Evolutionary conservation across 805 yeast species (phyloP).

Genomic region (Kazachstania psychrophila): DNA sequence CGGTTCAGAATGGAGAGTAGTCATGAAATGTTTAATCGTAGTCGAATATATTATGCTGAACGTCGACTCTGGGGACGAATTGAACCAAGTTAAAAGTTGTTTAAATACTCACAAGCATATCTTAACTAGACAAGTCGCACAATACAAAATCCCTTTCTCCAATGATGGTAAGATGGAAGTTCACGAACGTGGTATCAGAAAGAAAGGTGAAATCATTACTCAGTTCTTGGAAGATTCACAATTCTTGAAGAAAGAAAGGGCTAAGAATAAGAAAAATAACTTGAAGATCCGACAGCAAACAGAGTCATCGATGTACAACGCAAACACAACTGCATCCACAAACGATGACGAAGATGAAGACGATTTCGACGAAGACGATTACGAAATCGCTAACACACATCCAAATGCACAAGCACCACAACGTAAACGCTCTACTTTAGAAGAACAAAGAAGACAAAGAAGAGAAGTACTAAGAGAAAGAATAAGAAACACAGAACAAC

Average conservation of each 20-base stretch:
- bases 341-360: constrained; percentile 15
- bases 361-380: constrained; percentile 11
- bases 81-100: constrained; percentile 26
- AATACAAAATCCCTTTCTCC: constrained; percentile 26
- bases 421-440: constrained; percentile 23
- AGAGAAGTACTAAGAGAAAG: constrained; percentile 30
- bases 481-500: constrained; percentile 27
- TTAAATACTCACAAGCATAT: constrained; percentile 28
- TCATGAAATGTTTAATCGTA: constrained; percentile 31
- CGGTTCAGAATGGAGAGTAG: constrained; percentile 35
- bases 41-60: constrained; percentile 29
- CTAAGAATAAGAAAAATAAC: constrained; percentile 22
- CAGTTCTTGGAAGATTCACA: constrained; percentile 25
- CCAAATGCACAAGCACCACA: neutral
- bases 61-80: constrained; percentile 27
- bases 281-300: constrained; percentile 24
- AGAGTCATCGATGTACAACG: constrained; percentile 17
- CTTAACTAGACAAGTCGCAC: constrained; percentile 23
- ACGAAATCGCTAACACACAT: neutral
- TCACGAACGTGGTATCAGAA: constrained; percentile 31
- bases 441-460: constrained; percentile 31
- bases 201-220: constrained; percentile 27
- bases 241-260: constrained; percentile 25
- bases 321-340: constrained; percentile 12
- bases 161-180: constrained; percentile 33